Conservation (phyloP, 1,284 basidiomycete genomes). For the Marasmius fiardii region DNA sequence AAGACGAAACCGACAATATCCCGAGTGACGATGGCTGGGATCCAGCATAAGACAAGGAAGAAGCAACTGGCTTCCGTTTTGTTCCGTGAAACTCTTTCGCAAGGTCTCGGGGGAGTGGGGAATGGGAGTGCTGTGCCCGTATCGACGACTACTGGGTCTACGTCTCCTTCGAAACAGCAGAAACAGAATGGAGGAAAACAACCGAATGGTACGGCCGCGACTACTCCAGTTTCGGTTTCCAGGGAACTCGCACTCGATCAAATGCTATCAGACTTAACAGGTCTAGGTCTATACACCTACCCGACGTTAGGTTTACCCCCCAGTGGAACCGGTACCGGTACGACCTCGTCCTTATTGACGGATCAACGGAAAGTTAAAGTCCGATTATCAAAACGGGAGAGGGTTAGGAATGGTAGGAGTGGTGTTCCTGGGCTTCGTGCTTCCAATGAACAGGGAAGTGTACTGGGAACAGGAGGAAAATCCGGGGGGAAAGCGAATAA, state of each 20-base stretch:
- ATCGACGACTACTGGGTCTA: neutral
- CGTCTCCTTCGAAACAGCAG: neutral
- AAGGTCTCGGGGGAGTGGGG: neutral
- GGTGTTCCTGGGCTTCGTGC: too few species aligned
- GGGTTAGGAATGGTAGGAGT: constrained; percentile 22
- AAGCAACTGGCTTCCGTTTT: neutral
- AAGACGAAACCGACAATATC: neutral
- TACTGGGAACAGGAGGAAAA: constrained; percentile 12
- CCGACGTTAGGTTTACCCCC: neutral
- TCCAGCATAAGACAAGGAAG: neutral
- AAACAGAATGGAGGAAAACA: neutral
- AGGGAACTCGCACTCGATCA: neutral
- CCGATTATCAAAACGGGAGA: constrained; percentile 27
- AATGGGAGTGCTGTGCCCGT: neutral
- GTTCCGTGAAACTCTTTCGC: too few species aligned
- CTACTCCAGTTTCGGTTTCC: neutral
- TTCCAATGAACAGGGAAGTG: neutral
- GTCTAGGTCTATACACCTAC: neutral
- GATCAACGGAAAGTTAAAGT: constrained; percentile 24
- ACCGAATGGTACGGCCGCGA: neutral
- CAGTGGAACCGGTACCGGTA: neutral
- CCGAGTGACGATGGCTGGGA: neutral
- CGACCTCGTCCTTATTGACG: too few species aligned
- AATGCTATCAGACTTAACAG: neutral
- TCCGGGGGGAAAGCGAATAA: constrained; percentile 5